A percentile compares a stretch with the other conserved stretches of the same genome.
These are phyloP conservation scores for Phytophthora fragariae DNA, from an alignment of 352 stramenopile species.

Conservation along the genomic window DNA sequence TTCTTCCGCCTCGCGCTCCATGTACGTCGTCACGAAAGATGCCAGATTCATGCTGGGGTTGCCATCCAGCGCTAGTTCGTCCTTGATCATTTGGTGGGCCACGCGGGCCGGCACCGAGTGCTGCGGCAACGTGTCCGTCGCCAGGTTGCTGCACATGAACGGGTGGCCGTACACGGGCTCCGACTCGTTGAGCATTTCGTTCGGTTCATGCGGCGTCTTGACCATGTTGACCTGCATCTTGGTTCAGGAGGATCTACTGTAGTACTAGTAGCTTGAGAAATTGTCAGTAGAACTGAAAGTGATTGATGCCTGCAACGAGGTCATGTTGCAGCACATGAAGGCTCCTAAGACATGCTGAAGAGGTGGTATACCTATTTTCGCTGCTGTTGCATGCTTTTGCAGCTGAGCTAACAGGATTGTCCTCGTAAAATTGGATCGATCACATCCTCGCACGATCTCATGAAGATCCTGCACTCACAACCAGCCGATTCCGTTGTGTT, in stretches of 20 bases:
- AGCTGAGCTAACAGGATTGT: not conserved
- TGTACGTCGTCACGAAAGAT: conserved; percentile 91
- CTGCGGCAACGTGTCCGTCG: conserved; percentile 60
- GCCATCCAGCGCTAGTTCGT: conserved; percentile 85
- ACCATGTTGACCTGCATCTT: conserved; percentile 17
- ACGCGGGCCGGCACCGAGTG: conserved; percentile 69
- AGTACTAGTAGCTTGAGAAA: not conserved
- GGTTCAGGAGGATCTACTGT: too few species aligned
- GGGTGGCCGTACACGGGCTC: conserved; percentile 32
- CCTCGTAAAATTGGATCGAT: conserved; percentile 5
- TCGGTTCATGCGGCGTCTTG: conserved; percentile 8
- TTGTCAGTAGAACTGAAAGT: conserved; percentile 22
- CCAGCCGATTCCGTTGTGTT: conserved; percentile 4
- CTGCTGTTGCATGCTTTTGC: conserved; percentile 16
- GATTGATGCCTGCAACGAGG: conserved; percentile 7
- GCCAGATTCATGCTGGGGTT: conserved; percentile 91
- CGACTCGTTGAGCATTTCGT: conserved; percentile 13
- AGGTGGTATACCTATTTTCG: not conserved
- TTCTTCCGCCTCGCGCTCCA: conserved; percentile 87
- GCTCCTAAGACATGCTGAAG: not conserved
- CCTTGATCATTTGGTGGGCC: conserved; percentile 84
- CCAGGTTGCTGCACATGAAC: conserved; percentile 64
- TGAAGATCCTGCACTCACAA: conserved; percentile 1
- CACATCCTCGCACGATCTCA: conserved; percentile 5
- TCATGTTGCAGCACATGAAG: not conserved